Base-by-base conservation (phyloP, 148 eudicot genomes). In the Camellia japonica region DNA sequence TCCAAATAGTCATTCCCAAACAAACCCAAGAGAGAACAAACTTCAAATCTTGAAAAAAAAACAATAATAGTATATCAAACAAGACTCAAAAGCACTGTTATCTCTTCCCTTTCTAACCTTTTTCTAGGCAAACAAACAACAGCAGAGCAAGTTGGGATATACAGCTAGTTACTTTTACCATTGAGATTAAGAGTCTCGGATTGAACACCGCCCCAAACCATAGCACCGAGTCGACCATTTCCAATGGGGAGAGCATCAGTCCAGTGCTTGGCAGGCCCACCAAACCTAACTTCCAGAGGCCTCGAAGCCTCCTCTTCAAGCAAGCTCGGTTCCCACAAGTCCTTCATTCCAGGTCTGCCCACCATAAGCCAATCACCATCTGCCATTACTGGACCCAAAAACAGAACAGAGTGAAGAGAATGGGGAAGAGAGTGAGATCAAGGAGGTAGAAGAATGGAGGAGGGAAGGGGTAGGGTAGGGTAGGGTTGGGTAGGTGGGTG, bases 221-320 rank as follows among this genome's bases (percentile, higher is more conserved):
- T 94, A 55, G 93, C 97, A 78, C 98, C 98, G 68, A 94, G 83
- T 16, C 93, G 86, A 42, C 98, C 98, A 89, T 92, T 92, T 3
- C 98, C 97, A 73, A 92, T 86, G 38, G 98, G 98, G 77, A 92
- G 79, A 67, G 93, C 98, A 82, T 94, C 98, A 74, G 98, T 94
- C 98, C 98, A 94, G 85, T 92, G 89, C 76, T 87, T 83, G 16
- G 98, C 96, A 54, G 89, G 87, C 11, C 14, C 93, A 75, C 73
- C 81, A 54, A 90, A 92, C 44, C 79, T 77, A 41, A 94, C 88
- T 81, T 94, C 88, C 19, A 94, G 84, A 68, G 84, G 71, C 78
- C 61, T 82, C 42, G 78, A 60, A 73, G 54, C 20, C 75, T 85
- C 81, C 0, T 20, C 75, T 65, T 77, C 75, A 10, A 54, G 75